Evolutionary conservation across 768 basidiomycete genomes (phyloP).

Genomic region (Termitomyces eurrhizus): DNA sequence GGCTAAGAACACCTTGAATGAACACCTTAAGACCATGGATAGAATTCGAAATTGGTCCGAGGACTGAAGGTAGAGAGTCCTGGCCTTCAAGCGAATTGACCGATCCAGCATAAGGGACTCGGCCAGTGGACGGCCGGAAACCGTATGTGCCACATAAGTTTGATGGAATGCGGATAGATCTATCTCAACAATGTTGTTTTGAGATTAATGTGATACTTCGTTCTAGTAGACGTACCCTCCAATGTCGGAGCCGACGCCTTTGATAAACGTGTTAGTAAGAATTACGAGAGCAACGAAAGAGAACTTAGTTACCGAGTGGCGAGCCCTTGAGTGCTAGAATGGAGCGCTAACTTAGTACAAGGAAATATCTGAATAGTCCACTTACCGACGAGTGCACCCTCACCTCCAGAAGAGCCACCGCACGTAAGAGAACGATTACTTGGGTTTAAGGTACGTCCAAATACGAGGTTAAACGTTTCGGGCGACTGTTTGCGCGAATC

Average conservation of each 20-base stretch:
- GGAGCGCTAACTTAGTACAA: background rate
- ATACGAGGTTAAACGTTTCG: slow-evolving; percentile 77
- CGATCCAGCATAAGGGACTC: slow-evolving; percentile 68
- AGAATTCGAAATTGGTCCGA: slow-evolving; percentile 66
- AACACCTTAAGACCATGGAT: slow-evolving; percentile 60
- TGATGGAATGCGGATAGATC: slow-evolving; percentile 72
- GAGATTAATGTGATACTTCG: background rate
- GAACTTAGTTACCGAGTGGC: slow-evolving; percentile 30
- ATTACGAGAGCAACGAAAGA: background rate
- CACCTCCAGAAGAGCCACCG: slow-evolving; percentile 86
- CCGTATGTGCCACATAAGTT: slow-evolving; percentile 68
- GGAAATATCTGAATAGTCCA: slow-evolving; percentile 8
- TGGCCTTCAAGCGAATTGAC: slow-evolving; percentile 66
- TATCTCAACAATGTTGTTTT: slow-evolving; percentile 20
- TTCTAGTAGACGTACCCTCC: slow-evolving; percentile 48
- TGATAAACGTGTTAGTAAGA: background rate
- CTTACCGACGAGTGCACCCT: slow-evolving; percentile 68
- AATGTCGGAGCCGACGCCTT: slow-evolving; percentile 68
- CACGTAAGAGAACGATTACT: slow-evolving; percentile 64
- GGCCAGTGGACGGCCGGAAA: slow-evolving; percentile 62
- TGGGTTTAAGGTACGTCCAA: slow-evolving; percentile 77
- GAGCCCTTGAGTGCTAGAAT: slow-evolving; percentile 38
- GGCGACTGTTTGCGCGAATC: slow-evolving; percentile 44
- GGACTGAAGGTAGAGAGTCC: slow-evolving; percentile 65
- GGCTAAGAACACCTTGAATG: slow-evolving; percentile 55